phyloP scores from a whole-genome alignment of 768 basidiomycete species.

The Macrolepiota fuliginosa region DNA sequence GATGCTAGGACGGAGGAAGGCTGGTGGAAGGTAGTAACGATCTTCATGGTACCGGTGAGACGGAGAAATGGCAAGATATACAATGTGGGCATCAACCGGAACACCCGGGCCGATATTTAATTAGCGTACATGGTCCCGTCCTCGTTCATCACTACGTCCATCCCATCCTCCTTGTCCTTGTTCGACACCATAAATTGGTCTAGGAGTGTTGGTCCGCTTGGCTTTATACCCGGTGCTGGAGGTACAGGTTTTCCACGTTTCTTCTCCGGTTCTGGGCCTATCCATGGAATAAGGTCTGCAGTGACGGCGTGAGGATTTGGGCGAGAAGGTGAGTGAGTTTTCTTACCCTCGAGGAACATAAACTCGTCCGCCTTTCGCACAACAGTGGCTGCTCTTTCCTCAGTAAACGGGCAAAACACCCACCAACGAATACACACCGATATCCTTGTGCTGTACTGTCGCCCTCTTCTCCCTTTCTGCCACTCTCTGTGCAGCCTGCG shows the following conservation, averaged over 20 bases:
- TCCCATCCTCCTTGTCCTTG: slow-evolving; percentile 19
- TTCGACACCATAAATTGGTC: slow-evolving; percentile 45
- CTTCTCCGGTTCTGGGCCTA: slow-evolving; percentile 37
- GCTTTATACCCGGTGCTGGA: slow-evolving; percentile 19
- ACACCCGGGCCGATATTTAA: neutral
- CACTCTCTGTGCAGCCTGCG: slow-evolving; percentile 66
- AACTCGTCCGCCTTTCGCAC: slow-evolving; percentile 73
- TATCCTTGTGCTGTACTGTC: slow-evolving; percentile 76
- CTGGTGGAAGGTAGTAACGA: slow-evolving; percentile 75
- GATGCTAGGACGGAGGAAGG: slow-evolving; percentile 73
- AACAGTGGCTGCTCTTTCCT: slow-evolving; percentile 45
- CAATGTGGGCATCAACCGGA: slow-evolving; percentile 8
- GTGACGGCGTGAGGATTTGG: neutral
- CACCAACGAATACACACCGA: slow-evolving; percentile 48
- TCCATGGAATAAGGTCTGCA: slow-evolving; percentile 60
- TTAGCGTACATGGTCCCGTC: slow-evolving; percentile 56
- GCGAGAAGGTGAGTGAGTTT: neutral
- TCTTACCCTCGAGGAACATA: slow-evolving; percentile 70
- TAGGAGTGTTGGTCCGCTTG: slow-evolving; percentile 37
- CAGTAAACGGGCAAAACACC: neutral
- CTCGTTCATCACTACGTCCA: slow-evolving; percentile 51
- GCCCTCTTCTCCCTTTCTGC: slow-evolving; percentile 71
- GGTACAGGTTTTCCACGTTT: slow-evolving; percentile 35
- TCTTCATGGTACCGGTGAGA: slow-evolving; percentile 35
- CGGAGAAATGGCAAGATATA: neutral